Evolutionary conservation across 2,329 filamentous ascomycete species (phyloP).

Genomic region (Domatiomyces catenatus): DNA sequence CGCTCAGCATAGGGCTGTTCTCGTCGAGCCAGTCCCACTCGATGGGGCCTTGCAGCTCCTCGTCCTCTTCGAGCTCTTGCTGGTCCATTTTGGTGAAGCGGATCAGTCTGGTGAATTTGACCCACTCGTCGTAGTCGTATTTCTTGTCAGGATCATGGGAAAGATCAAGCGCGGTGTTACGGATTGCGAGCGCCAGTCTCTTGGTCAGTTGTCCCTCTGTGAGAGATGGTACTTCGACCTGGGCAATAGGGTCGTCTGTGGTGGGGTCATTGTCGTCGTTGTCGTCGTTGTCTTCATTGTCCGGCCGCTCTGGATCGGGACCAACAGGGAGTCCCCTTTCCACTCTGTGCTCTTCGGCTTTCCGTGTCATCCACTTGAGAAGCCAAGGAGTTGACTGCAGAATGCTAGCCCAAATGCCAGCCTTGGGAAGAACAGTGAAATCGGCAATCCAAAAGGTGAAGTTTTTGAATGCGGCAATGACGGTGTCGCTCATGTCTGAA

Average conservation of each 20-base stretch:
- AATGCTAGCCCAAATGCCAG: constrained; percentile 39
- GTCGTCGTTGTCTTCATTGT: background rate
- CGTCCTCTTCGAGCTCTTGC: constrained; percentile 26
- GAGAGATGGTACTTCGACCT: constrained; percentile 31
- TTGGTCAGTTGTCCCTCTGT: constrained; percentile 45
- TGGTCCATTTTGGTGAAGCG: constrained; percentile 34
- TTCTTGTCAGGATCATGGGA: constrained; percentile 41
- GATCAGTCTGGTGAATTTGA: constrained; percentile 65
- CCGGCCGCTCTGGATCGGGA: constrained; percentile 6
- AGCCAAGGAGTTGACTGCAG: constrained; percentile 32
- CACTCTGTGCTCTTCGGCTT: constrained; percentile 30
- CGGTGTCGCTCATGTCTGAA: constrained; percentile 67
- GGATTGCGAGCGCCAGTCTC: constrained; percentile 54
- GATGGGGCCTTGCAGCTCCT: constrained; percentile 43
- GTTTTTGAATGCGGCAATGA: constrained; percentile 52
- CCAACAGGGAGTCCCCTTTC: constrained; percentile 32
- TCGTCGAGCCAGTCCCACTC: constrained; percentile 62
- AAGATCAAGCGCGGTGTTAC: constrained; percentile 48
- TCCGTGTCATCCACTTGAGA: constrained; percentile 24
- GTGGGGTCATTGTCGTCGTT: background rate
- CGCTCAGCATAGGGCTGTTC: constrained; percentile 50
- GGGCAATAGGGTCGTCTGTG: constrained; percentile 22
- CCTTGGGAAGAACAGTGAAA: constrained; percentile 49
- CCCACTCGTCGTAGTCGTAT: constrained; percentile 77
- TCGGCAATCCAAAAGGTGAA: constrained; percentile 46